A percentile compares a stretch with the other conserved stretches of the same genome.
Evolutionary conservation across 1,284 basidiomycete species (phyloP).

Genomic region (Ceraceosorus guamensis): DNA sequence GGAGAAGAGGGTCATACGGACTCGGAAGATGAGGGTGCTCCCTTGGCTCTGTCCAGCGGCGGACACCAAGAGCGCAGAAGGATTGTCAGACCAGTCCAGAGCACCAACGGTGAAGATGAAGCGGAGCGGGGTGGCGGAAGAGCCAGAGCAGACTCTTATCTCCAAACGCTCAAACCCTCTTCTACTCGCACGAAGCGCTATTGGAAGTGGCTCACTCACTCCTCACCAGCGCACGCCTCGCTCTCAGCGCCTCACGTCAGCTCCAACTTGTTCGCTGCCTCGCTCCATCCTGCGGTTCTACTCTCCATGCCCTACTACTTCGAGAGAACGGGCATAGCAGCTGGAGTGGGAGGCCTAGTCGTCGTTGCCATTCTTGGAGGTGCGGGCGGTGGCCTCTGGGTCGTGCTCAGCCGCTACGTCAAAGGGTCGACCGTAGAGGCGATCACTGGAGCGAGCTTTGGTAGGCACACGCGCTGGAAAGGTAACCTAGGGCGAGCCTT

Average conservation of each 20-base stretch:
- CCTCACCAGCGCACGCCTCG: conserved; percentile 31
- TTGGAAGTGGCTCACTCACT: conserved; percentile 29
- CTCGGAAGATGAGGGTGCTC: neutral
- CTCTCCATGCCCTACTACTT: conserved; percentile 45
- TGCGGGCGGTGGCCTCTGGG: conserved; percentile 45
- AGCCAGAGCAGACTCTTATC: conserved; percentile 16
- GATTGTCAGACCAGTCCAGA: too few relatives aligned
- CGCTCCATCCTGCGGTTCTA: conserved; percentile 40
- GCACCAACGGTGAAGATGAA: too few relatives aligned
- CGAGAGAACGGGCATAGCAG: conserved; percentile 24
- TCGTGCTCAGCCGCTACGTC: conserved; percentile 42
- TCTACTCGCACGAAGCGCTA: conserved; percentile 16
- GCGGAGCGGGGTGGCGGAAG: too few relatives aligned
- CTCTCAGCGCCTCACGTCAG: conserved; percentile 38
- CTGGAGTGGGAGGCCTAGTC: conserved; percentile 27
- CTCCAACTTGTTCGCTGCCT: conserved; percentile 40
- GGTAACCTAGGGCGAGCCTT: conserved; percentile 29
- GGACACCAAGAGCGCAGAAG: too few relatives aligned
- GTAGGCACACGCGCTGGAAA: conserved; percentile 41
- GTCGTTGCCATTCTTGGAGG: conserved; percentile 32
- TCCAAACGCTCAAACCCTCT: conserved; percentile 15
- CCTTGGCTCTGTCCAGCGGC: too few relatives aligned
- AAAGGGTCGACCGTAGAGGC: conserved; percentile 39
- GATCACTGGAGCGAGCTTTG: conserved; percentile 38
- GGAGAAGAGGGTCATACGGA: conserved; percentile 14